Percentiles rank a stretch among this genome's conserved stretches.
Conservation (phyloP, 2,329 filamentous ascomycete species). For the Ilyonectria robusta region DNA sequence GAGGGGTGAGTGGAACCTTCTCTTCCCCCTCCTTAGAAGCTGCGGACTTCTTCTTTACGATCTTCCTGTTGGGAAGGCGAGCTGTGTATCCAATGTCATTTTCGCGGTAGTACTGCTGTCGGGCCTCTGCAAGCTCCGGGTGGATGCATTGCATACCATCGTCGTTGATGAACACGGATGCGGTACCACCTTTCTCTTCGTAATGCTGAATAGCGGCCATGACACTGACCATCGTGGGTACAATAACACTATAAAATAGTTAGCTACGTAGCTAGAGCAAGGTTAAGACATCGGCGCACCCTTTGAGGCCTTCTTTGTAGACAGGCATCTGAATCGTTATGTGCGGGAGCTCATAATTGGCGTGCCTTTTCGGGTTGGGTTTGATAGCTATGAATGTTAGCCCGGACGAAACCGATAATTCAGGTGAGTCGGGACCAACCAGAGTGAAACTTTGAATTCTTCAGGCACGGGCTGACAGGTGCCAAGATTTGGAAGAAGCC, state of each 20-base stretch:
- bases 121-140: slow-evolving; percentile 61
- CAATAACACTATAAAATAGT: slow-evolving; percentile 57
- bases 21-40: background rate
- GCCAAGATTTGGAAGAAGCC: slow-evolving; percentile 44
- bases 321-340: slow-evolving; percentile 63
- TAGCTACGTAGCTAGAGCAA: background rate
- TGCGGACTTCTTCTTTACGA: slow-evolving; percentile 24
- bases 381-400: slow-evolving; percentile 36
- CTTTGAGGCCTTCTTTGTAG: slow-evolving; percentile 56
- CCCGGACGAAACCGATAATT: background rate
- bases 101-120: slow-evolving; percentile 70
- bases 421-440: slow-evolving; percentile 10
- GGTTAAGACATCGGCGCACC: slow-evolving; percentile 11
- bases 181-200: slow-evolving; percentile 74
- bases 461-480: slow-evolving; percentile 43
- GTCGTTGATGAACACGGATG: slow-evolving; percentile 78
- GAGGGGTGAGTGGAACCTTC: slow-evolving; percentile 28
- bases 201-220: slow-evolving; percentile 72
- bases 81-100: slow-evolving; percentile 71
- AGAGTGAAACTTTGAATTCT: slow-evolving; percentile 46
- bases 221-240: slow-evolving; percentile 68
- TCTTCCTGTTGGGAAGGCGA: slow-evolving; percentile 61
- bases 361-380: slow-evolving; percentile 45
- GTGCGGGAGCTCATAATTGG: slow-evolving; percentile 57
- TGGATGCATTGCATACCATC: slow-evolving; percentile 76